Evolutionary conservation across 2,329 filamentous ascomycete species (phyloP).

Genomic region (Fusarium tupiense): DNA sequence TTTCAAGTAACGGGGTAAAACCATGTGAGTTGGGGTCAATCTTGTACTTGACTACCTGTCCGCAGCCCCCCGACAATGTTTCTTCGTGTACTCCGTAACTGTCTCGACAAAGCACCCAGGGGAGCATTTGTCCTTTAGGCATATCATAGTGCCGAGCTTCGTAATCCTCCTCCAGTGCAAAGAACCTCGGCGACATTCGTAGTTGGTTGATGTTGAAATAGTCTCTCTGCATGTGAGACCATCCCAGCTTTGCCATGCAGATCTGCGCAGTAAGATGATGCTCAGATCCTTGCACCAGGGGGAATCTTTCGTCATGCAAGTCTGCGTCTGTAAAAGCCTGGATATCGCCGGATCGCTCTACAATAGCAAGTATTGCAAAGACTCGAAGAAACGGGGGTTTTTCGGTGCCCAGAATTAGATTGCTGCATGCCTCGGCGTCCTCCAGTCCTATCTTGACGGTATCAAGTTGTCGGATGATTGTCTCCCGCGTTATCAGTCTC

Average conservation of each 20-base stretch:
- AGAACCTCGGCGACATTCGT: neutral
- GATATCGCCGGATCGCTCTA: neutral
- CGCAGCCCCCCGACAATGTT: neutral
- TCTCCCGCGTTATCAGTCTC: neutral
- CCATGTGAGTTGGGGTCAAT: neutral
- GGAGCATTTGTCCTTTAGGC: neutral
- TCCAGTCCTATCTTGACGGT: neutral
- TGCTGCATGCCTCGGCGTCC: fast-evolving
- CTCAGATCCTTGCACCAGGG: neutral
- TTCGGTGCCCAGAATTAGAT: fast-evolving
- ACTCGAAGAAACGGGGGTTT: neutral
- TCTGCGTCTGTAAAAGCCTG: neutral
- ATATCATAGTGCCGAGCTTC: neutral
- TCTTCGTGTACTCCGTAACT: neutral
- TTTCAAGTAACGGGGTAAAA: neutral
- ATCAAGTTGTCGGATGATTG: neutral
- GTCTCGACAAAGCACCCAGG: neutral
- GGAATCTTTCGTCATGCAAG: neutral
- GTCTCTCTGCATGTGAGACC: neutral
- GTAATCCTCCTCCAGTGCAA: neutral
- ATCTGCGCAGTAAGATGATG: neutral
- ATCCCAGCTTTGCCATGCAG: neutral
- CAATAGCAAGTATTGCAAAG: neutral
- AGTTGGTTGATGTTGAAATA: neutral
- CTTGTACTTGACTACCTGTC: neutral